Conservation (phyloP, 2,329 filamentous ascomycete species). For the Torrubiella hemipterigena region DNA sequence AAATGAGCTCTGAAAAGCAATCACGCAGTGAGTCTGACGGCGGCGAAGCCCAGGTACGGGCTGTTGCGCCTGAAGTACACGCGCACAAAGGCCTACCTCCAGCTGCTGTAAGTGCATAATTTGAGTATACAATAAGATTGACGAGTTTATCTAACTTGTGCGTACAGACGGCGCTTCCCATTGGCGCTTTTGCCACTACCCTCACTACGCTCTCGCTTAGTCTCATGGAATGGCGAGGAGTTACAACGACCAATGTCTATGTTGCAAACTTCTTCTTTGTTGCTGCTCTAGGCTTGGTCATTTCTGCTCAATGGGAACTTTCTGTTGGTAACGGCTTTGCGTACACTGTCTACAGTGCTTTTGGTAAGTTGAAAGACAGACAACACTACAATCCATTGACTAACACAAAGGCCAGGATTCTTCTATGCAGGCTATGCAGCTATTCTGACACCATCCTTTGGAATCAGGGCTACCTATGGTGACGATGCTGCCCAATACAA, state of each 20-base stretch:
- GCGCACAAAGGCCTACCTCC: too few species aligned
- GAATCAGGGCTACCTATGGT: slow-evolving; percentile 13
- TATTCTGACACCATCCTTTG: slow-evolving; percentile 13
- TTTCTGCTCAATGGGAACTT: slow-evolving; percentile 44
- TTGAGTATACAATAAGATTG: too few species aligned
- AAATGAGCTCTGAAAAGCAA: too few species aligned
- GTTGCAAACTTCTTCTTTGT: slow-evolving; percentile 43
- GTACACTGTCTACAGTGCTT: slow-evolving; percentile 41
- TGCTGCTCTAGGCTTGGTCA: slow-evolving; percentile 35
- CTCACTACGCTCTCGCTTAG: slow-evolving; percentile 39
- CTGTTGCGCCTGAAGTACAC: too few species aligned
- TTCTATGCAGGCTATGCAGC: slow-evolving; percentile 15
- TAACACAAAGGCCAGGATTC: slow-evolving; percentile 6
- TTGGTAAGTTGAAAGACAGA: slow-evolving; percentile 22
- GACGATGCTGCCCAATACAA: slow-evolving; percentile 12
- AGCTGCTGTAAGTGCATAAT: too few species aligned
- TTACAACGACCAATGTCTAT: slow-evolving; percentile 37
- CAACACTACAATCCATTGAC: not conserved
- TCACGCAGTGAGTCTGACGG: too few species aligned
- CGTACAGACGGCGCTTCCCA: slow-evolving; percentile 21
- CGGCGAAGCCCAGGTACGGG: too few species aligned
- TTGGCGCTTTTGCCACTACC: slow-evolving; percentile 42
- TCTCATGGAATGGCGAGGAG: slow-evolving; percentile 42
- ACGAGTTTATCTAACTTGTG: too few species aligned
- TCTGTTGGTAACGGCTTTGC: slow-evolving; percentile 37